Conservation (phyloP, 2,329 filamentous ascomycete species). For the Fonsecaea nubica region DNA sequence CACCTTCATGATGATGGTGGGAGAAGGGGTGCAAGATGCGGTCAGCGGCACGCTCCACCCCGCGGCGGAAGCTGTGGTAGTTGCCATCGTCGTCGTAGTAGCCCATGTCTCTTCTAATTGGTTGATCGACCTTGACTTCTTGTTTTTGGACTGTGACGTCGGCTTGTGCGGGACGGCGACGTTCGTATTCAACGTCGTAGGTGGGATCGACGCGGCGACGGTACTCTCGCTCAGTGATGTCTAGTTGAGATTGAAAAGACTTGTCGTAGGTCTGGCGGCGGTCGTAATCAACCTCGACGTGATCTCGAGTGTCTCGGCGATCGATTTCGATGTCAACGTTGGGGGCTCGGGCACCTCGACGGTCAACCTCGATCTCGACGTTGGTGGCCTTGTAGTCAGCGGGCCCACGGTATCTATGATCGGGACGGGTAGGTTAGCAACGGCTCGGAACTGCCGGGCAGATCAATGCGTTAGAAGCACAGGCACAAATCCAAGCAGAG, state of each 20-base stretch:
- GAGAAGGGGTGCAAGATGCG: conserved; percentile 69
- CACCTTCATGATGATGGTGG: conserved; percentile 53
- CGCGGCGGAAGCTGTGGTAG: conserved; percentile 76
- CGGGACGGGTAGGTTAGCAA: conserved; percentile 34
- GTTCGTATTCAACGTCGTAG: conserved; percentile 57
- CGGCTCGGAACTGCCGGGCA: conserved; percentile 29
- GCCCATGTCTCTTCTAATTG: conserved; percentile 67
- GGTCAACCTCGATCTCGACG: conserved; percentile 53
- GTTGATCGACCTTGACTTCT: conserved; percentile 59
- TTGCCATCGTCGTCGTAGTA: conserved; percentile 81
- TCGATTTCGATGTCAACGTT: conserved; percentile 53
- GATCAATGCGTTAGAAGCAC: conserved; percentile 37
- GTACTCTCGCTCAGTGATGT: conserved; percentile 67
- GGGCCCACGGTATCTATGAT: conserved; percentile 38
- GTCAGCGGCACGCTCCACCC: conserved; percentile 70
- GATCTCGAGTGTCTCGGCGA: conserved; percentile 44
- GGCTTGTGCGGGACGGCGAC: conserved; percentile 27
- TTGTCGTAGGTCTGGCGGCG: conserved; percentile 47
- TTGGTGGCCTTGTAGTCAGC: conserved; percentile 43
- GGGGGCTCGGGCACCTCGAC: conserved; percentile 43
- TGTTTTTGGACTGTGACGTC: conserved; percentile 47
- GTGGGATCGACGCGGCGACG: conserved; percentile 65
- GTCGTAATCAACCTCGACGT: conserved; percentile 34
- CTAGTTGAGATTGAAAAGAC: conserved; percentile 56
- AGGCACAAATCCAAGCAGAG: conserved; percentile 20